Evolutionary conservation across 1,284 basidiomycete genomes (phyloP).

Genomic region (Xanthoconium separans): DNA sequence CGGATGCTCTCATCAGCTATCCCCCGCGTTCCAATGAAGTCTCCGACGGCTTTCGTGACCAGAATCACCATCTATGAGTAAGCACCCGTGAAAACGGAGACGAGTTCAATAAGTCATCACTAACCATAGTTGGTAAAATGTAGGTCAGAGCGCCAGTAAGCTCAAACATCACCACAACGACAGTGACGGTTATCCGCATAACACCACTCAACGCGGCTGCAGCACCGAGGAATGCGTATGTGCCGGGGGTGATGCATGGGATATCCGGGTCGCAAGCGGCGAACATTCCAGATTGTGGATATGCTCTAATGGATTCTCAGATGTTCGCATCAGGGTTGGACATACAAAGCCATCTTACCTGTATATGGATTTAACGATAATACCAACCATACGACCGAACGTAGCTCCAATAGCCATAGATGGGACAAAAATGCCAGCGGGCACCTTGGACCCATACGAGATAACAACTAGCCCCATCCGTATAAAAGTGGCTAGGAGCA

Average conservation of each 20-base stretch:
- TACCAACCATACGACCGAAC: slow-evolving; percentile 95
- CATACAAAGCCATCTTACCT: slow-evolving; percentile 47
- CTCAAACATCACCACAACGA: slow-evolving; percentile 98
- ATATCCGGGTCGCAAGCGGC: slow-evolving; percentile 88
- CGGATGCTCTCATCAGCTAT: slow-evolving; percentile 98
- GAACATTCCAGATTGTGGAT: slow-evolving; percentile 84
- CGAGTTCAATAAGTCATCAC: slow-evolving; percentile 18
- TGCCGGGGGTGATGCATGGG: slow-evolving; percentile 98
- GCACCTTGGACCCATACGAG: slow-evolving; percentile 96
- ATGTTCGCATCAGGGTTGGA: background rate
- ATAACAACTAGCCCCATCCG: slow-evolving; percentile 86
- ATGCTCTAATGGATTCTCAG: slow-evolving; percentile 52
- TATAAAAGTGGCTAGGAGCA: slow-evolving; percentile 89
- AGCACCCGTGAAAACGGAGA: slow-evolving; percentile 1
- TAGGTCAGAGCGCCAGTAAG: slow-evolving; percentile 98
- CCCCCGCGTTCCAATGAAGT: slow-evolving; percentile 88
- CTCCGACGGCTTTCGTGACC: slow-evolving; percentile 97
- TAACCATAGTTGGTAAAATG: slow-evolving; percentile 96
- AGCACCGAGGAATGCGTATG: slow-evolving; percentile 93
- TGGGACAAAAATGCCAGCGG: slow-evolving; percentile 96
- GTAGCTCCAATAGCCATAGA: slow-evolving; percentile 98
- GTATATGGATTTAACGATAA: slow-evolving; percentile 91
- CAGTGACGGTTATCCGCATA: slow-evolving; percentile 95
- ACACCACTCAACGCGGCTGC: slow-evolving; percentile 95
- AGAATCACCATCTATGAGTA: slow-evolving; percentile 82